These are phyloP conservation scores for Phoma sp. DNA, from an alignment of 2,329 filamentous ascomycete genomes.

Conservation along the genomic window DNA sequence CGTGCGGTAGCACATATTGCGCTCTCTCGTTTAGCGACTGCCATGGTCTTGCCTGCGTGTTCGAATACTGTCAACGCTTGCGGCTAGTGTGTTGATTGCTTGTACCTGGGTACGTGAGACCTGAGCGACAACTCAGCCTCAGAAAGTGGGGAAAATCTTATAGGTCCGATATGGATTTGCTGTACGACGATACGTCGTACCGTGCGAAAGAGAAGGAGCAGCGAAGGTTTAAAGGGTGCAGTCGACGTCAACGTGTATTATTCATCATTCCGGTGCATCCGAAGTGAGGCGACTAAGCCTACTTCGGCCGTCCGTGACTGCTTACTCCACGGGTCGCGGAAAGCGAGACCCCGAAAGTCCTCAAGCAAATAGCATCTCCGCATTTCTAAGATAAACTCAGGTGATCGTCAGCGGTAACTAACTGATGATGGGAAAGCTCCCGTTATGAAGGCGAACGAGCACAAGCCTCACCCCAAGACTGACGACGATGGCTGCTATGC, in stretches of 20 bases:
- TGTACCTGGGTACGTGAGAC: neutral
- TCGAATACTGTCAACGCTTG: neutral
- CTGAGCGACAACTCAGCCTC: neutral
- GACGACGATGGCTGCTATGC: no score
- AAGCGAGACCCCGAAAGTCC: slow-evolving; percentile 1
- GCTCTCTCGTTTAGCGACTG: no score
- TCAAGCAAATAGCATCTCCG: neutral
- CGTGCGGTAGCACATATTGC: no score
- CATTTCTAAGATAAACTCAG: neutral
- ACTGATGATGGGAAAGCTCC: slow-evolving; percentile 4
- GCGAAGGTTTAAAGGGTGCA: neutral
- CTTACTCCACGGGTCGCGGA: slow-evolving; percentile 9
- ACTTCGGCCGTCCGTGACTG: neutral
- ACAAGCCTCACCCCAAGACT: neutral
- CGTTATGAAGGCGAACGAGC: neutral
- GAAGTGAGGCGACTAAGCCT: neutral
- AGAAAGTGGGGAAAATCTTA: neutral
- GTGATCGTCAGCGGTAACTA: neutral
- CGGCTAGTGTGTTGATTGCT: neutral
- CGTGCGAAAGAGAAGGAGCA: neutral
- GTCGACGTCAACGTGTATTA: slow-evolving; percentile 6
- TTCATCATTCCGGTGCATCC: slow-evolving; percentile 14
- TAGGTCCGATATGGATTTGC: neutral
- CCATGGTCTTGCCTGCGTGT: no score
- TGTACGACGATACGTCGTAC: neutral